Evolutionary conservation across 208 protist genomes (phyloP).

Genomic region (Polymyxa betae): DNA sequence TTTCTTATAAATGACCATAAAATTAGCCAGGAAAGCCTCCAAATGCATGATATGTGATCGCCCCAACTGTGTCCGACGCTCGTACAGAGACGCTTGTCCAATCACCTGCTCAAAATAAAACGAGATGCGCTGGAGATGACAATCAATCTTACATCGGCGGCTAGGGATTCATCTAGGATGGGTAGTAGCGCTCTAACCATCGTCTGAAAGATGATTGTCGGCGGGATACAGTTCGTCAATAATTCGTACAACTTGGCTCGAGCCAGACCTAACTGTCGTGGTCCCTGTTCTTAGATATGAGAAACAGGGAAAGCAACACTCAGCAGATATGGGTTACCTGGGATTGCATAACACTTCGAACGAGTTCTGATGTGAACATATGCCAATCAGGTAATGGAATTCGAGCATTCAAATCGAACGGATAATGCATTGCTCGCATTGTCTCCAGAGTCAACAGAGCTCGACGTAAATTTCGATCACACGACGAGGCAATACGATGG

Average conservation of each 20-base stretch:
- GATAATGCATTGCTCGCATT: slow-evolving; percentile 64
- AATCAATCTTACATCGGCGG: slow-evolving; percentile 58
- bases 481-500: slow-evolving; percentile 74
- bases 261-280: slow-evolving; percentile 83
- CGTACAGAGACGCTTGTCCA: slow-evolving; percentile 86
- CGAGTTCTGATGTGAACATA: slow-evolving; percentile 86
- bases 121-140: not conserved
- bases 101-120: slow-evolving; percentile 73
- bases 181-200: slow-evolving; percentile 82
- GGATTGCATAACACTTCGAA: slow-evolving; percentile 80
- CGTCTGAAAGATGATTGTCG: slow-evolving; percentile 68
- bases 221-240: slow-evolving; percentile 95
- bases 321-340: too few relatives aligned
- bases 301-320: too few relatives aligned
- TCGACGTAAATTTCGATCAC: slow-evolving; percentile 90
- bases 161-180: slow-evolving; percentile 76
- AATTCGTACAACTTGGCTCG: slow-evolving; percentile 96
- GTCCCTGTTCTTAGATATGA: slow-evolving; percentile 93
- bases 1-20: slow-evolving; percentile 83
- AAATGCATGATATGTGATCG: slow-evolving; percentile 96
- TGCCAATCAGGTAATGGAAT: slow-evolving; percentile 89
- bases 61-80: slow-evolving; percentile 76
- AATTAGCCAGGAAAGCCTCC: slow-evolving; percentile 93
- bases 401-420: slow-evolving; percentile 72
- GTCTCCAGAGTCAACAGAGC: slow-evolving; percentile 96